These are phyloP conservation scores for Zymoseptoria brevis DNA, from an alignment of 2,329 filamentous ascomycete species.

Conservation along the genomic window DNA sequence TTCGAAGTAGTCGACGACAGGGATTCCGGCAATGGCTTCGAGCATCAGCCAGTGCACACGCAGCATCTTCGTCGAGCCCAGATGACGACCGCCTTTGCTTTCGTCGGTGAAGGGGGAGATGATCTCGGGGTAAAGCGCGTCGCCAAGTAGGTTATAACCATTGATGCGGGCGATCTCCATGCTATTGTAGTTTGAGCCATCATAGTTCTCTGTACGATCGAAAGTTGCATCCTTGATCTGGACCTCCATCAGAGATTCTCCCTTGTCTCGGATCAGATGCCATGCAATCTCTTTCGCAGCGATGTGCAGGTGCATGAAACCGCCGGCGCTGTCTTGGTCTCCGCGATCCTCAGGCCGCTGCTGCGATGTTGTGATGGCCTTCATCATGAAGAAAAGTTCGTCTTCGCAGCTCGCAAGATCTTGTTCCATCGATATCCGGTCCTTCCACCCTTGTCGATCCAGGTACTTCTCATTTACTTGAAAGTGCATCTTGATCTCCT, in stretches of 20 bases:
- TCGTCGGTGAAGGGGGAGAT: constrained; percentile 79
- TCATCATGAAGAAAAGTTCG: constrained; percentile 99
- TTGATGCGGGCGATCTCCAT: constrained; percentile 82
- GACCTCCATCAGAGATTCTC: constrained; percentile 79
- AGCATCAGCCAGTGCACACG: constrained; percentile 97
- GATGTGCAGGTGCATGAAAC: constrained; percentile 83
- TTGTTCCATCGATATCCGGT: constrained; percentile 77
- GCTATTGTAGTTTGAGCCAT: constrained; percentile 90
- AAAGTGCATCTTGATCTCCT: constrained; percentile 95
- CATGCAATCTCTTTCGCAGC: constrained; percentile 93
- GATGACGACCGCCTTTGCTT: constrained; percentile 44
- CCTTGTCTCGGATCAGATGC: constrained; percentile 80
- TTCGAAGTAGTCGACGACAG: constrained; percentile 94
- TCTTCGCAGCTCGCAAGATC: constrained; percentile 87
- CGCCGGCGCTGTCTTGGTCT: constrained; percentile 59
- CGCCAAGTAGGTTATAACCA: constrained; percentile 79
- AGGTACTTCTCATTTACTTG: constrained; percentile 82
- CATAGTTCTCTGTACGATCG: constrained; percentile 90
- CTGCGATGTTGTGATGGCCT: constrained; percentile 95
- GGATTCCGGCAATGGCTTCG: constrained; percentile 93
- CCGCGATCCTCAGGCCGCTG: constrained; percentile 67
- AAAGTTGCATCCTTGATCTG: constrained; percentile 87
- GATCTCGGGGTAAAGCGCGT: constrained; percentile 93
- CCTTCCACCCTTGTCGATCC: constrained; percentile 84
- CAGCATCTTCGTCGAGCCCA: constrained; percentile 75